phyloP scores from a whole-genome alignment of 345 rosid species.

The Populus davidiana region DNA sequence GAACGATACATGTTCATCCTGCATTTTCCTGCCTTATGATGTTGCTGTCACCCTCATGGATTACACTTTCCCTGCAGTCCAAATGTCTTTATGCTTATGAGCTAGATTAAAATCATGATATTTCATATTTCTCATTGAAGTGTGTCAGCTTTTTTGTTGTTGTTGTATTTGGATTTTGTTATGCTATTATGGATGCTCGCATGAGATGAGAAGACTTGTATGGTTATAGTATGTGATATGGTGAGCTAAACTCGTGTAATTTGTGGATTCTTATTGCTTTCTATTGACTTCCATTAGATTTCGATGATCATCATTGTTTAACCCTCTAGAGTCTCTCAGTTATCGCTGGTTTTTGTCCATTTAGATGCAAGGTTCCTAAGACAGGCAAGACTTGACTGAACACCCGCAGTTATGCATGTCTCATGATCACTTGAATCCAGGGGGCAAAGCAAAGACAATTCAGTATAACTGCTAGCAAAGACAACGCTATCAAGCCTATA shows the following conservation, averaged over 20 bases:
- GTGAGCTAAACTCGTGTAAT: neutral
- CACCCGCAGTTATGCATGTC: neutral
- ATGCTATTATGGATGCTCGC: constrained; percentile 9
- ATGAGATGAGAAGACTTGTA: constrained; percentile 24
- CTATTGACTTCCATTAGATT: neutral
- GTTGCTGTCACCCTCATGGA: neutral
- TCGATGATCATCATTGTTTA: constrained; percentile 2
- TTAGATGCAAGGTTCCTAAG: neutral
- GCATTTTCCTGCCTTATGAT: constrained; percentile 3
- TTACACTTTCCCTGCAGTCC: constrained; percentile 23
- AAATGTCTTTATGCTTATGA: constrained; percentile 15
- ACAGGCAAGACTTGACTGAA: neutral
- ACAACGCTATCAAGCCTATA: neutral
- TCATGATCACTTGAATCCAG: neutral
- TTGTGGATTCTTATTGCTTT: constrained; percentile 7
- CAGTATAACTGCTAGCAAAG: neutral
- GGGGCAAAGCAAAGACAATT: neutral
- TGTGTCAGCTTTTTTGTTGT: constrained; percentile 28
- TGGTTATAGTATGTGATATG: constrained; percentile 8
- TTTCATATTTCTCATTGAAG: constrained; percentile 5
- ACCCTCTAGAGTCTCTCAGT: neutral
- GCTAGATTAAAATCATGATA: constrained; percentile 10
- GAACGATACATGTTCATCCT: neutral
- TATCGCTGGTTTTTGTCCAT: neutral
- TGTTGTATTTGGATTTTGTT: constrained; percentile 15